Percentiles rank a stretch among this genome's conserved stretches.
These are phyloP conservation scores for Dothidotthia symphoricarpi DNA, from an alignment of 2,329 filamentous ascomycete genomes.

Conservation along the genomic window DNA sequence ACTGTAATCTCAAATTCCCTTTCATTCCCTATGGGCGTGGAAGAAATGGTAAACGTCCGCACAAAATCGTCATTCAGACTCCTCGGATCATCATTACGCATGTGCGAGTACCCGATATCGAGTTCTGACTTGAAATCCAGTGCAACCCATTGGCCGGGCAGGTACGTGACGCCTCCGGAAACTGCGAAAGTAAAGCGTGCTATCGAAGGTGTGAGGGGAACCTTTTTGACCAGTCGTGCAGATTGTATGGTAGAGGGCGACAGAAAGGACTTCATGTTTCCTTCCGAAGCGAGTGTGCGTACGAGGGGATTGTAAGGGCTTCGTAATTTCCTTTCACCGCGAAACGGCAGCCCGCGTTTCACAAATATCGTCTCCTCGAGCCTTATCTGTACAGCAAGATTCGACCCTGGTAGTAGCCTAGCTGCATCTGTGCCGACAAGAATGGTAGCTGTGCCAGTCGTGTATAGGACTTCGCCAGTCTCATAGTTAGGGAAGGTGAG, in stretches of 20 bases:
- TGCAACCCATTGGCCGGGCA: conserved; percentile 73
- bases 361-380: conserved; percentile 64
- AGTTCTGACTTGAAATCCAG: conserved; percentile 70
- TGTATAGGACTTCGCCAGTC: conserved; percentile 70
- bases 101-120: conserved; percentile 74
- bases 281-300: conserved; percentile 63
- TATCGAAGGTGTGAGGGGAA: conserved; percentile 64
- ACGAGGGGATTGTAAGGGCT: conserved; percentile 80
- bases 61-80: conserved; percentile 83
- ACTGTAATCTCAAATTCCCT: conserved; percentile 70
- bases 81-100: conserved; percentile 76
- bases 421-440: conserved; percentile 64
- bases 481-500: conserved; percentile 72
- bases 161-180: conserved; percentile 51
- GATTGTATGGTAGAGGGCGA: conserved; percentile 21
- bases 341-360: conserved; percentile 64
- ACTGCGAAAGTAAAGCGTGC: conserved; percentile 63
- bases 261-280: conserved; percentile 27
- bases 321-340: conserved; percentile 57
- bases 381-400: conserved; percentile 68
- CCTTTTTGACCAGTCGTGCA: conserved; percentile 60
- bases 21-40: conserved; percentile 43
- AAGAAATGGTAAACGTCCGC: conserved; percentile 79
- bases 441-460: conserved; percentile 67
- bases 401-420: conserved; percentile 64